phyloP scores from a whole-genome alignment of 257 asterid genomes.

The Solanum stenotomum region DNA sequence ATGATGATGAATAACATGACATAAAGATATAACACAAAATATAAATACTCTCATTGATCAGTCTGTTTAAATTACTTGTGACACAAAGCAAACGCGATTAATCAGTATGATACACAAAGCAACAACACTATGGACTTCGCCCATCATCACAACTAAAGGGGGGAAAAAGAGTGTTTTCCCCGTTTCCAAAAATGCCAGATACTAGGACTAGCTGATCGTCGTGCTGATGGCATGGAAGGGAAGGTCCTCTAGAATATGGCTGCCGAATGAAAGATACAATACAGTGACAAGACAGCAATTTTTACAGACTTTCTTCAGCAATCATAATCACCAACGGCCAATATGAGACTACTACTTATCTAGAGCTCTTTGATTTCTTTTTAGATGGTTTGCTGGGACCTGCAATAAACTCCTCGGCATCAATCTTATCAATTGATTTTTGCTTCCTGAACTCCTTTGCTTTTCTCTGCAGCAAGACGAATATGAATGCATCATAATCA shows the following conservation, averaged over 20 bases:
- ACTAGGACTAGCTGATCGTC: background rate
- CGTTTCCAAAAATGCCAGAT: background rate
- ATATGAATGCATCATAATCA: background rate
- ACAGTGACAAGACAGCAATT: background rate
- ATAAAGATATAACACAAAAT: background rate
- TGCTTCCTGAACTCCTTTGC: constrained; percentile 51
- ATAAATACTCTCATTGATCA: background rate
- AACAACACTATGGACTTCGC: background rate
- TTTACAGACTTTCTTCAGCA: background rate
- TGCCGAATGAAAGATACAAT: background rate
- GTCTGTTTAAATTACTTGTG: background rate
- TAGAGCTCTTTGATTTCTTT: constrained; percentile 39
- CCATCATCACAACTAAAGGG: background rate
- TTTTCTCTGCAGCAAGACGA: constrained; percentile 42
- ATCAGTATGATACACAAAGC: background rate
- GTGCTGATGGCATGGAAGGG: background rate
- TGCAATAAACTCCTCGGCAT: constrained; percentile 54
- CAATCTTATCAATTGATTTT: constrained; percentile 52
- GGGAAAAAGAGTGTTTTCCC: background rate
- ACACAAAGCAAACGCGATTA: background rate
- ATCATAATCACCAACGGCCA: background rate
- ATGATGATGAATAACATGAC: background rate
- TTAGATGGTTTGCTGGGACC: constrained; percentile 24
- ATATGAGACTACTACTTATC: background rate
- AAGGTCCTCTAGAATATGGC: background rate